phyloP scores from a whole-genome alignment of 352 stramenopile species.

The Peronospora tabacina region DNA sequence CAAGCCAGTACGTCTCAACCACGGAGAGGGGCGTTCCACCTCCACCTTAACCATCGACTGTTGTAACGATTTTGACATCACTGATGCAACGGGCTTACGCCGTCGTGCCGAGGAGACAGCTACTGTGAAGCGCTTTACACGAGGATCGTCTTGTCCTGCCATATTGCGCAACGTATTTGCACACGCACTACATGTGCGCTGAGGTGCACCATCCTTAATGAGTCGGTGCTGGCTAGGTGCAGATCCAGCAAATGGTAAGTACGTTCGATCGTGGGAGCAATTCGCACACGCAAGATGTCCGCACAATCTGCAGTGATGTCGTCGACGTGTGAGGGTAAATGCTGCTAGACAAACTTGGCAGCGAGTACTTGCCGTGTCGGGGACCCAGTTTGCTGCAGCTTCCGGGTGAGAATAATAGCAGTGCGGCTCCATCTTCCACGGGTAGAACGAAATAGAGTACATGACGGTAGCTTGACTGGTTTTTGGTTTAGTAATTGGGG shows the following conservation, averaged over 20 bases:
- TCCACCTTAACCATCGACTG: slow-evolving; percentile 21
- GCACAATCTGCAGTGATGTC: slow-evolving; percentile 83
- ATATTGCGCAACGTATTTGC: slow-evolving; percentile 54
- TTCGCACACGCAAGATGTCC: slow-evolving; percentile 62
- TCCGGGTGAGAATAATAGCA: slow-evolving; percentile 64
- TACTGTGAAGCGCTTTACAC: slow-evolving; percentile 47
- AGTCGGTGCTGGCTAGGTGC: slow-evolving; percentile 50
- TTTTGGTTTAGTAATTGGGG: slow-evolving; percentile 11
- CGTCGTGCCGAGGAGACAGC: slow-evolving; percentile 14
- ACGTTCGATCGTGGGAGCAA: slow-evolving; percentile 60
- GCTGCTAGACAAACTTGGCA: slow-evolving; percentile 53
- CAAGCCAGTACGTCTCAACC: slow-evolving; percentile 22
- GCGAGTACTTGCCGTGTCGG: slow-evolving; percentile 49
- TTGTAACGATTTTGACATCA: slow-evolving; percentile 7
- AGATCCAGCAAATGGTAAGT: slow-evolving; percentile 47
- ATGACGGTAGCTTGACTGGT: slow-evolving; percentile 30
- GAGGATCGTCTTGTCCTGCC: slow-evolving; percentile 45
- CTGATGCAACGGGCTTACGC: slow-evolving; percentile 10
- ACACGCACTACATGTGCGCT: slow-evolving; percentile 66
- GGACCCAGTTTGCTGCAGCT: slow-evolving; percentile 64
- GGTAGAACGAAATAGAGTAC: slow-evolving; percentile 72
- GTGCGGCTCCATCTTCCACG: slow-evolving; percentile 62
- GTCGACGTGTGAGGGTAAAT: slow-evolving; percentile 55
- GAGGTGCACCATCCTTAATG: slow-evolving; percentile 57
- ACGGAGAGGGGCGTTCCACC: slow-evolving; percentile 28